Evolutionary conservation across 805 yeast species (phyloP), one percentile per base, ranked within the genome.

Genomic region (Myxozyma kluyveri): DNA sequence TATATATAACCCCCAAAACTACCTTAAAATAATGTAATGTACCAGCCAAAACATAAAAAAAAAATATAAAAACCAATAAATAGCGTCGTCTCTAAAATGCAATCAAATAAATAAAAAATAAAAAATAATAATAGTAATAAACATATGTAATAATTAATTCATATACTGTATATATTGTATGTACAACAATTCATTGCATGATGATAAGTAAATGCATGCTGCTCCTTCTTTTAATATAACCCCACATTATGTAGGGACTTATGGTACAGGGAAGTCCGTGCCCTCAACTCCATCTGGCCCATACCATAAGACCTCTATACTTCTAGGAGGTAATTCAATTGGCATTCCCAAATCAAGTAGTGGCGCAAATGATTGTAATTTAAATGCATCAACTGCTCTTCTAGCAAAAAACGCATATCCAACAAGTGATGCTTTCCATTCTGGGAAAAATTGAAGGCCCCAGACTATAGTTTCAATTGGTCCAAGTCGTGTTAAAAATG

Each of bases 281-380:
- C 19, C 31, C 17, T 21, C 23, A 54, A 53, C 39, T 53, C 49
- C 4, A 51, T 29, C n/a, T 35, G 49, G 14, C 10, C 54, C 57
- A 27, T 49, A 53, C 54, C 57, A 52, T 23, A 49, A 40, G 14
- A 45, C 49, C 29, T 53, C 57, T 14, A 44, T 42, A n/a, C 33
- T 45, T 4, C 57, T 42, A 14, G 27, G 40, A 4, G 54, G 57
- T 23, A 52, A 22, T 7, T 45, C 47, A 6, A 49, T 17, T 31
- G 21, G 54, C 0, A 45, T 26, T 2, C 39, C 51, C 17, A 44
- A 17, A 38, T 53, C 51, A 4, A 43, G 18, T 4, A 48, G 42
- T 6, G 57, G 57, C 17, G 31, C 32, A 48, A 53, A 53, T 6
- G 45, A 36, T n/a, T 36, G 29, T 9, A 45, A 3, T 26, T 46